phyloP scores from a whole-genome alignment of 1,284 basidiomycete genomes.

The Leucoagaricus sp. region DNA sequence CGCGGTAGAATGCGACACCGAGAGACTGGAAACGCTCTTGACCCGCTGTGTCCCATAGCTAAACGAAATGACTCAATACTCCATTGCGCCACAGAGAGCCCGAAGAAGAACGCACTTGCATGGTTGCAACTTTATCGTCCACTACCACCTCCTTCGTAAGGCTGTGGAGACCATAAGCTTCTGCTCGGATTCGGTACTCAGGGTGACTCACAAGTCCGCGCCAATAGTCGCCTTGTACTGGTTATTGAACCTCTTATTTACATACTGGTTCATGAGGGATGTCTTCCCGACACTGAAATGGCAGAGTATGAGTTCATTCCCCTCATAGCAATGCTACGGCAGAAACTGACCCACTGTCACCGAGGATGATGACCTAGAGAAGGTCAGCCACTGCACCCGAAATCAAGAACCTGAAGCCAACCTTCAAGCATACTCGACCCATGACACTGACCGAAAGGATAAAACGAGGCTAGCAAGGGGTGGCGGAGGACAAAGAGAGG shows the following conservation, averaged over 20 bases:
- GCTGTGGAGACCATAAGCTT: constrained; percentile 40
- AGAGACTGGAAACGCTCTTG: constrained; percentile 99
- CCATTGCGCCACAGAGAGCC: neutral
- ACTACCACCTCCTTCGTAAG: constrained; percentile 99
- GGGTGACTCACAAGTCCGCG: constrained; percentile 75
- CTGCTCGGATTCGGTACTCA: neutral
- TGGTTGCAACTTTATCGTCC: constrained; percentile 98
- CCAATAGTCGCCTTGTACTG: constrained; percentile 99
- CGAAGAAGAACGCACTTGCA: constrained; percentile 73
- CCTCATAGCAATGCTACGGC: constrained; percentile 14
- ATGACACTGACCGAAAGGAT: constrained; percentile 37
- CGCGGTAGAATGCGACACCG: constrained; percentile 98
- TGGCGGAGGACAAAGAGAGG: neutral
- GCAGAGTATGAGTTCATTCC: constrained; percentile 16
- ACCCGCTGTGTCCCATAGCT: constrained; percentile 99
- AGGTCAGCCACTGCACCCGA: constrained; percentile 4
- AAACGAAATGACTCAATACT: constrained; percentile 12
- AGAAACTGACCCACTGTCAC: constrained; percentile 89
- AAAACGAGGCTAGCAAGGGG: neutral
- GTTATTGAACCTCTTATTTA: constrained; percentile 99
- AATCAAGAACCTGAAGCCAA: constrained; percentile 32
- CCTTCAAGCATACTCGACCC: constrained; percentile 95
- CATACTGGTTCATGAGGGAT: constrained; percentile 99
- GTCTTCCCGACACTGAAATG: constrained; percentile 96
- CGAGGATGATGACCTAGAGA: constrained; percentile 92